Evolutionary conservation across 495 filamentous ascomycete species (phyloP), one percentile per base, ranked within the genome.

Genomic region (Trichoderma gamsii): DNA sequence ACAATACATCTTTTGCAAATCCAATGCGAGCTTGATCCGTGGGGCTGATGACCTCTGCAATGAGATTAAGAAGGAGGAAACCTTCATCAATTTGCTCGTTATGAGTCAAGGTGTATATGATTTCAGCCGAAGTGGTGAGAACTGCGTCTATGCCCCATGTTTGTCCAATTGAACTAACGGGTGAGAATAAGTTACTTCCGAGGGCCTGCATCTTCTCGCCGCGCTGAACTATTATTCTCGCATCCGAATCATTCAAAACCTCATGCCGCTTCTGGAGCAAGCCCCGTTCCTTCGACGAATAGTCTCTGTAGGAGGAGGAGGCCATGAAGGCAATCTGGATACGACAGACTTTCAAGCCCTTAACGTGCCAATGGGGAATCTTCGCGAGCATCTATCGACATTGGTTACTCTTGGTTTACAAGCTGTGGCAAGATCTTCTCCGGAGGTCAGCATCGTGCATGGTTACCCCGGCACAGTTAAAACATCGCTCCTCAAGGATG

Each of bases 61-160:
- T 1, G 79, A 86, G 52, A 87, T 92, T 64, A 78, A 79, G 69
- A 67, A 67, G 0, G 81, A 82, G 51, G 88, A 91, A 69, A 71
- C 72, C n/a, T 73, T 71, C 21, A 76, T 92, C 70, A 87, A 92
- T 71, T 71, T 91, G 1, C 79, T 92, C 0, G 87, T 91, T 71
- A 73, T 87, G 71, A 86, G 76, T 6, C 72, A 76, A 4, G 84
- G 84, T 9, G 81, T 78, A 61, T 66, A 81, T 66, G 77, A 74
- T 7, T 59, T 69, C 29, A 80, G 67, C 49, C 35, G 35, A 38
- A 69, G 64, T 75, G 78, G 18, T 71, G 73, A 35, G 65, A 70
- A 43, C 67, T 63, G 38, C 12, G 27, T 25, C 23, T 51, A 23
- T 21, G 29, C 29, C 32, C 25, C 38, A n/a, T 64, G 15, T 12